A percentile compares a stretch with the other conserved stretches of the same genome.
Conservation (phyloP, 2,329 filamentous ascomycete genomes). For the Fusarium xyrophilum region DNA sequence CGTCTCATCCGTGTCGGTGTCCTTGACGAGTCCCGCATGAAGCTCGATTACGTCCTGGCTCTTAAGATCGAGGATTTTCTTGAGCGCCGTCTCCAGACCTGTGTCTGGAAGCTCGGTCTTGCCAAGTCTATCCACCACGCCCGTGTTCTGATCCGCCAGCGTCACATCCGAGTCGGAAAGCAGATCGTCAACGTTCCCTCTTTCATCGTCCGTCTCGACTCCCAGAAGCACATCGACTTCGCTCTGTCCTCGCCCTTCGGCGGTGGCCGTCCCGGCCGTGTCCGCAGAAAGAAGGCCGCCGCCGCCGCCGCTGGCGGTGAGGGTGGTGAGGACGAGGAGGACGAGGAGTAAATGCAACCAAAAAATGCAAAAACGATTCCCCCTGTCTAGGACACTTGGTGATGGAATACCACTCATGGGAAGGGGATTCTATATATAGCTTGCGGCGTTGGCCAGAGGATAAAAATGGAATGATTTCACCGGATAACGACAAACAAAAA, state of each 20-base stretch:
- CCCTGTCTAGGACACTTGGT: slow-evolving; percentile 42
- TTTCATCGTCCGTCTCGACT: slow-evolving; percentile 99
- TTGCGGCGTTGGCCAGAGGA: slow-evolving; percentile 61
- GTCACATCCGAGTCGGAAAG: slow-evolving; percentile 99
- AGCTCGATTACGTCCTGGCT: slow-evolving; percentile 99
- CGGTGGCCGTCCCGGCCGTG: slow-evolving; percentile 95
- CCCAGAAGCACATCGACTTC: slow-evolving; percentile 99
- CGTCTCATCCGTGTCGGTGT: slow-evolving; percentile 99
- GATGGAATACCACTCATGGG: slow-evolving; percentile 49
- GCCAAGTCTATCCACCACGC: slow-evolving; percentile 99
- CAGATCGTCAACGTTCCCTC: slow-evolving; percentile 99
- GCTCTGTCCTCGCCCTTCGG: slow-evolving; percentile 96
- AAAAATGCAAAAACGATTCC: slow-evolving; percentile 44
- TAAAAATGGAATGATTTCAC: slow-evolving; percentile 54
- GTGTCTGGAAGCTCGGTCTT: slow-evolving; percentile 99
- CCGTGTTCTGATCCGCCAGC: slow-evolving; percentile 98
- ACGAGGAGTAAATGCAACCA: slow-evolving; percentile 69
- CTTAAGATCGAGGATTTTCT: slow-evolving; percentile 99
- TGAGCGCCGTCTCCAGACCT: slow-evolving; percentile 99
- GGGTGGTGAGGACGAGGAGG: slow-evolving; percentile 83
- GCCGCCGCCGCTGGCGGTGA: slow-evolving; percentile 89
- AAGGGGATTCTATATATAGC: slow-evolving; percentile 55
- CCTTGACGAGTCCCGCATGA: slow-evolving; percentile 99
- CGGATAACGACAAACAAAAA: slow-evolving; percentile 40
- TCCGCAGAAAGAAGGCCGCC: slow-evolving; percentile 99